Evolutionary conservation across 1,284 basidiomycete genomes (phyloP).

Genomic region (Fomitopsis betulina): DNA sequence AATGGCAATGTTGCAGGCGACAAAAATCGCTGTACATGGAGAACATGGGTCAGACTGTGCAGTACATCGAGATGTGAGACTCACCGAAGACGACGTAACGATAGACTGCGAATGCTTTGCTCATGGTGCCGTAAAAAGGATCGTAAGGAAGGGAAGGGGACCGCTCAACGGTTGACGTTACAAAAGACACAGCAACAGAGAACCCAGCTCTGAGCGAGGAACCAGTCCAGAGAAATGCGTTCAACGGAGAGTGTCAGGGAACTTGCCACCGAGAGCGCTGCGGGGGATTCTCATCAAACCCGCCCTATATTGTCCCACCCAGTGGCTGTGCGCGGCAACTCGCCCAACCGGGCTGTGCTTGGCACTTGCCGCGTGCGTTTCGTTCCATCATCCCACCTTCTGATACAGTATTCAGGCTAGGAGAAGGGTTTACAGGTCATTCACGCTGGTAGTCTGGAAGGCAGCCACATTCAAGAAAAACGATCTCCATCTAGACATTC

Average conservation of each 20-base stretch:
- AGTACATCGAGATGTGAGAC: conserved; percentile 3
- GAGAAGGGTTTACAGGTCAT: too few relatives aligned
- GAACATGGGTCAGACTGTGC: not conserved
- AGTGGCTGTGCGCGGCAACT: conserved; percentile 8
- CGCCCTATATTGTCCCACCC: not conserved
- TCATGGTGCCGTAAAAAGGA: conserved; percentile 21
- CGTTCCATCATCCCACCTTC: not conserved
- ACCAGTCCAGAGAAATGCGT: conserved; percentile 28
- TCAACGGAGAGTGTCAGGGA: conserved; percentile 16
- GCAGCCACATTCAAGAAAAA: too few relatives aligned
- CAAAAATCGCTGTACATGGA: conserved; percentile 45
- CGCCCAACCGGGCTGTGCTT: not conserved
- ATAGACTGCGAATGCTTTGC: conserved; percentile 22
- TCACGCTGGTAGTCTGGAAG: too few relatives aligned
- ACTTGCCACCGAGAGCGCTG: conserved; percentile 8
- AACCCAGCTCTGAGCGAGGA: conserved; percentile 31
- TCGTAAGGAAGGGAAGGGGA: conserved; percentile 18
- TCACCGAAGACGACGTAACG: conserved; percentile 30
- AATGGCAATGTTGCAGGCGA: conserved; percentile 60
- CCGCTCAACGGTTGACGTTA: conserved; percentile 27
- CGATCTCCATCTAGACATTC: not conserved
- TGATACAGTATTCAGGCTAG: not conserved
- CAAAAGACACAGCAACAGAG: conserved; percentile 23
- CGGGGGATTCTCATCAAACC: conserved; percentile 13
- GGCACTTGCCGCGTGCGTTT: not conserved